Percentiles rank a stretch among this genome's conserved stretches.
phyloP scores from a whole-genome alignment of 2,329 filamentous ascomycete species.

The Diaporthe citri region DNA sequence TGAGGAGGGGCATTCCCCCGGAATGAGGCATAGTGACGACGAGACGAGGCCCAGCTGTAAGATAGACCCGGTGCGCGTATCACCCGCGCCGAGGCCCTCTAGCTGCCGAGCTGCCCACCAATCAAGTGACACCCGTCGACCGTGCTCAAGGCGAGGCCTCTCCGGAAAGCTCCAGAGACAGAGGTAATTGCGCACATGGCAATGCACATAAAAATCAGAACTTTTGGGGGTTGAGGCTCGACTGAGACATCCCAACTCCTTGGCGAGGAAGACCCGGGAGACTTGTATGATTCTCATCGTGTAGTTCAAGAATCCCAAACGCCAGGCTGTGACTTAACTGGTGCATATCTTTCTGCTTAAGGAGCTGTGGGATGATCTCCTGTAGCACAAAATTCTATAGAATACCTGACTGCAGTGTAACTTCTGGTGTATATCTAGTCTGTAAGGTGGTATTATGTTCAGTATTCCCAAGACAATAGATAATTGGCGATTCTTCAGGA shows the following conservation, averaged over 20 bases:
- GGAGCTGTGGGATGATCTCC: too few relatives aligned
- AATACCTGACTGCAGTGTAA: neutral
- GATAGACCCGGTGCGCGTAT: slow-evolving; percentile 18
- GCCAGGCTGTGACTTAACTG: neutral
- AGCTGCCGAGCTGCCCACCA: slow-evolving; percentile 18
- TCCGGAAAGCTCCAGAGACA: neutral
- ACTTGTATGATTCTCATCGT: neutral
- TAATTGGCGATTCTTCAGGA: neutral
- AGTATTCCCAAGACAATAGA: neutral
- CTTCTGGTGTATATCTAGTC: neutral
- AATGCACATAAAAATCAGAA: neutral
- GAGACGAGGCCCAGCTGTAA: slow-evolving; percentile 23
- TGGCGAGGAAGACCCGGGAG: neutral
- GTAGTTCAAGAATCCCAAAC: neutral
- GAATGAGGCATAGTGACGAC: slow-evolving; percentile 21
- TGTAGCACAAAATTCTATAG: neutral
- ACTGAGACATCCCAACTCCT: neutral
- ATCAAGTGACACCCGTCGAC: slow-evolving; percentile 13
- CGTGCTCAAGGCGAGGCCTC: slow-evolving; percentile 28
- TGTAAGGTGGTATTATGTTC: neutral
- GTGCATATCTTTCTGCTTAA: neutral
- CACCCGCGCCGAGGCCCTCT: slow-evolving; percentile 20
- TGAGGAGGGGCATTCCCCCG: slow-evolving; percentile 3
- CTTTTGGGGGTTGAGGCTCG: neutral
- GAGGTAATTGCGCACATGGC: neutral